phyloP scores from a whole-genome alignment of 495 filamentous ascomycete species.

The Recurvomyces mirabilis region DNA sequence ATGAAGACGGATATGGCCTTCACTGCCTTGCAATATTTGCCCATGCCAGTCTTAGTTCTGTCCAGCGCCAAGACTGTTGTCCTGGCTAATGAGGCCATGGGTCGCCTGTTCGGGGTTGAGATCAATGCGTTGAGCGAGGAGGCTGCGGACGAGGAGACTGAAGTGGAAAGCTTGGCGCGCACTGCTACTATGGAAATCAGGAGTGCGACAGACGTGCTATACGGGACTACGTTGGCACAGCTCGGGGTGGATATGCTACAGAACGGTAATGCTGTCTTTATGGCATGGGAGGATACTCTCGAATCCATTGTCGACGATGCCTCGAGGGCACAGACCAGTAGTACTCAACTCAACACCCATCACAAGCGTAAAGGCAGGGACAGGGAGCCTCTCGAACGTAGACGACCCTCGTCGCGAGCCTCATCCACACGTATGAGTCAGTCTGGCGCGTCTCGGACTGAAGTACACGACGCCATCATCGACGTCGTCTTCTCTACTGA shows the following conservation, averaged over 20 bases:
- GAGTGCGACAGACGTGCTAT: conserved; percentile 36
- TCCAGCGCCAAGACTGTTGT: conserved; percentile 51
- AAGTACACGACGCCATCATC: conserved; percentile 36
- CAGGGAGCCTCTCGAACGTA: not conserved
- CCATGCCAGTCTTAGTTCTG: conserved; percentile 53
- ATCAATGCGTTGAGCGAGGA: not conserved
- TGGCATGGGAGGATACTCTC: conserved; percentile 33
- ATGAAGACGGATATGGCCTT: conserved; percentile 37
- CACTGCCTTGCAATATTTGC: conserved; percentile 53
- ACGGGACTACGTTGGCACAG: conserved; percentile 46
- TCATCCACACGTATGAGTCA: conserved; percentile 38
- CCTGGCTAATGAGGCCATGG: conserved; percentile 62
- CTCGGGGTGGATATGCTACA: conserved; percentile 53
- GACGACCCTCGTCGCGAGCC: conserved; percentile 2
- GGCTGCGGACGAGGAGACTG: conserved; percentile 23
- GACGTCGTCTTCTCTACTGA: conserved; percentile 44
- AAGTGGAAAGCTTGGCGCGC: not conserved
- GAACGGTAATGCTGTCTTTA: conserved; percentile 35
- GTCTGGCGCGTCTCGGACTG: conserved; percentile 9
- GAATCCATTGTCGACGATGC: conserved; percentile 26
- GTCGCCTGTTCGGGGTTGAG: conserved; percentile 45
- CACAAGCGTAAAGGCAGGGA: conserved; percentile 6
- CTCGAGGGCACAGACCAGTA: conserved; percentile 4
- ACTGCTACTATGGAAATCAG: not conserved
- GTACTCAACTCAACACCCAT: conserved; percentile 14